Evolutionary conservation across 1,284 basidiomycete species (phyloP).

Genomic region (Marasmius sp.): DNA sequence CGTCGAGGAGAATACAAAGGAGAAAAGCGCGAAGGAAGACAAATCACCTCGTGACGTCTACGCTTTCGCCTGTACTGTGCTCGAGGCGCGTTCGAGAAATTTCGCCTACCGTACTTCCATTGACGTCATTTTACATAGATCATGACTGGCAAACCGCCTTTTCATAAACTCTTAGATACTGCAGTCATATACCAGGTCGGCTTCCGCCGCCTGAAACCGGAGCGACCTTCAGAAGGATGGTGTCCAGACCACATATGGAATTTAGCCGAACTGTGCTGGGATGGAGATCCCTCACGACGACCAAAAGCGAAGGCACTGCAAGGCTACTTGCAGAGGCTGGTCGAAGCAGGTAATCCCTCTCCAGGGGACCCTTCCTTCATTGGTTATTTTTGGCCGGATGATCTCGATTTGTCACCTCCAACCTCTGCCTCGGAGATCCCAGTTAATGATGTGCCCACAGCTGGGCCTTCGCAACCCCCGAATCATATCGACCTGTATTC

Average conservation of each 20-base stretch:
- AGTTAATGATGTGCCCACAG: no score
- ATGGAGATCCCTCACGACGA: not conserved
- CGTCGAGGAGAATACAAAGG: not conserved
- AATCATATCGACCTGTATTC: no score
- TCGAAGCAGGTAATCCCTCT: no score
- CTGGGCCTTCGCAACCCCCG: no score
- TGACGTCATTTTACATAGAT: not conserved
- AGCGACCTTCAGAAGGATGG: conserved; percentile 2
- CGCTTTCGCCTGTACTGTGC: conserved; percentile 9
- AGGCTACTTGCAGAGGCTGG: not conserved
- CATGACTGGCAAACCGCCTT: not conserved
- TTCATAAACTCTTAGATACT: not conserved
- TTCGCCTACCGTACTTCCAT: not conserved
- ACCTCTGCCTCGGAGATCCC: no score
- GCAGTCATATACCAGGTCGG: not conserved
- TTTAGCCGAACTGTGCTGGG: conserved; percentile 2
- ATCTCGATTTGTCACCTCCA: no score
- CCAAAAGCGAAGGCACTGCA: not conserved
- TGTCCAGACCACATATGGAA: conserved; percentile 9
- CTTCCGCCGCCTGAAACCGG: not conserved
- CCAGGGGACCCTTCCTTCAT: no score
- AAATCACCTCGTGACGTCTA: conserved; percentile 6
- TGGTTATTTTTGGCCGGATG: no score
- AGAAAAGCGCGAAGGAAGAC: not conserved
- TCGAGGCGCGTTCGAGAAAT: not conserved